Evolutionary conservation across 768 basidiomycete species (phyloP).

Genomic region (Pleurotus ostreatus): DNA sequence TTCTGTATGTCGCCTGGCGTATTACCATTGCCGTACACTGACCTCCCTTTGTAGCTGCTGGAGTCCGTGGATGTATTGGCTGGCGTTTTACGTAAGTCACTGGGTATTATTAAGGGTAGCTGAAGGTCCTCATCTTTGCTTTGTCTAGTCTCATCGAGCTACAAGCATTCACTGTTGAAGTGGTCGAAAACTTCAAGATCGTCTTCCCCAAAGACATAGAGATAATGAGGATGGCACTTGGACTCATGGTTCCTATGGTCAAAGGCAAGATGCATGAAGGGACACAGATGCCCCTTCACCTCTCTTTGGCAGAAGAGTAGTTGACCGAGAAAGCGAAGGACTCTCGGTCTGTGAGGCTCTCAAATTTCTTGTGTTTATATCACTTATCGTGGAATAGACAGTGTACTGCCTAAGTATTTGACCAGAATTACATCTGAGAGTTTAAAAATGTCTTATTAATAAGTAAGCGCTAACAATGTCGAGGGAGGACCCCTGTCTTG

Average conservation of each 20-base stretch:
- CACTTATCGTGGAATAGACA: too few species aligned
- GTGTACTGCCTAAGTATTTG: too few species aligned
- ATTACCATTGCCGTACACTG: neutral
- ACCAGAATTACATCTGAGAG: too few species aligned
- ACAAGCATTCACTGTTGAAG: conserved; percentile 35
- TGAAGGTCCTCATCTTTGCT: neutral
- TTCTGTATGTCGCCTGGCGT: neutral
- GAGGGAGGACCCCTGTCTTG: too few species aligned
- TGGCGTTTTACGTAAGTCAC: conserved; percentile 12
- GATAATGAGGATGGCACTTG: conserved; percentile 25
- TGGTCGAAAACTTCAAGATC: conserved; percentile 35
- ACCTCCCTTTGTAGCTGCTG: neutral
- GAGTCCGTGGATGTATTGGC: conserved; percentile 11
- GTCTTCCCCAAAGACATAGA: conserved; percentile 25
- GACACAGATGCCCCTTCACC: conserved; percentile 29
- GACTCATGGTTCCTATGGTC: conserved; percentile 29
- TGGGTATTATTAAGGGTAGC: conserved; percentile 15
- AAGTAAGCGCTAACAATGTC: too few species aligned
- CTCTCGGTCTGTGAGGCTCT: too few species aligned
- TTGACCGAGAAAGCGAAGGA: neutral
- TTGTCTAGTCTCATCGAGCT: conserved; percentile 27
- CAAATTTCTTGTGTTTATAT: too few species aligned
- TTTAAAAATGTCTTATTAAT: too few species aligned
- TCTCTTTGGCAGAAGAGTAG: conserved; percentile 14
- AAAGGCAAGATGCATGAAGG: conserved; percentile 19